These are phyloP conservation scores for Diaporthe humulicola DNA, from an alignment of 2,329 filamentous ascomycete species.

Conservation along the genomic window DNA sequence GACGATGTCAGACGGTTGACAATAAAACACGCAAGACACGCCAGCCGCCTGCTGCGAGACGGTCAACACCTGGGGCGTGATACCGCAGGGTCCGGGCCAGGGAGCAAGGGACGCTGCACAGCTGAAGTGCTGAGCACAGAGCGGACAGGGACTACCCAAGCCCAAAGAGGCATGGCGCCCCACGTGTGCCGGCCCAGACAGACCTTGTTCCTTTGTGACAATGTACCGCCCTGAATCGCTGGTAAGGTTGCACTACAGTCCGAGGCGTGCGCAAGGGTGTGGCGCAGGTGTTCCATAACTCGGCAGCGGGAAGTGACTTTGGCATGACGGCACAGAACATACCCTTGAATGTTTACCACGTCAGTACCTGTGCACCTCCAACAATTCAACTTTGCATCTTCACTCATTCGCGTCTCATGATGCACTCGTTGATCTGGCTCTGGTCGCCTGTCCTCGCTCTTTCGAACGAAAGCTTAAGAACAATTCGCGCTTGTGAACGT, in stretches of 20 bases:
- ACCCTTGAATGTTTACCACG: conserved; percentile 29
- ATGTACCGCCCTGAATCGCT: conserved; percentile 33
- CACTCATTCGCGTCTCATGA: conserved; percentile 11
- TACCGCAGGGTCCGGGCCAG: neutral
- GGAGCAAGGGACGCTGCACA: conserved; percentile 4
- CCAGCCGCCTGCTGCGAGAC: neutral
- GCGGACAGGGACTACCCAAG: neutral
- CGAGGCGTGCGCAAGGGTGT: neutral
- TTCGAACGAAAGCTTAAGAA: neutral
- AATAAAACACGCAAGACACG: neutral
- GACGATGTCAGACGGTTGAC: neutral
- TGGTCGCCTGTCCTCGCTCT: neutral
- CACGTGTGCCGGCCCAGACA: conserved; percentile 27
- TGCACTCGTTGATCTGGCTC: neutral
- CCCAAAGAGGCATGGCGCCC: conserved; percentile 21
- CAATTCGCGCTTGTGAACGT: no score
- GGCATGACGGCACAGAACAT: neutral
- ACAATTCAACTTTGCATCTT: neutral
- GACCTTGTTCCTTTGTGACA: neutral
- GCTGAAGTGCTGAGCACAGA: neutral
- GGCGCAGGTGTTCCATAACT: conserved; percentile 27
- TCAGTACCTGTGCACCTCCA: conserved; percentile 27
- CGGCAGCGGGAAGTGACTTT: conserved; percentile 27
- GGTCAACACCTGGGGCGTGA: neutral
- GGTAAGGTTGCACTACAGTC: conserved; percentile 25